Evolutionary conservation across 2,329 filamentous ascomycete species (phyloP).

Genomic region (Curvularia sp.): DNA sequence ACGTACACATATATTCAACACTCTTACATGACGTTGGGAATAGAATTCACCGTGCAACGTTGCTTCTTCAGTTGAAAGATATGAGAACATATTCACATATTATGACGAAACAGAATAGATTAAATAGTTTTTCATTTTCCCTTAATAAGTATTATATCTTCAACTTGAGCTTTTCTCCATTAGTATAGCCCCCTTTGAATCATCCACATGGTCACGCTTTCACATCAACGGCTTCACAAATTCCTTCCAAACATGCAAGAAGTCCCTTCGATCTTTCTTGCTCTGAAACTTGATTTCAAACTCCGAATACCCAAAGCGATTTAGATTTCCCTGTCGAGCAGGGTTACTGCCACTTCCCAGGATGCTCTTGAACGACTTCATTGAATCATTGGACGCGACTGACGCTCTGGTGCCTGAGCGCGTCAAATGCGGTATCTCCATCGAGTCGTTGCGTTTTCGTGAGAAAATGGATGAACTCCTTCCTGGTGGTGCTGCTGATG

Average conservation of each 20-base stretch:
- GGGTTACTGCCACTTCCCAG: conserved; percentile 12
- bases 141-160: neutral
- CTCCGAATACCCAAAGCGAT: conserved; percentile 39
- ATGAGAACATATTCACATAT: neutral
- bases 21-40: neutral
- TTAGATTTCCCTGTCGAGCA: conserved; percentile 23
- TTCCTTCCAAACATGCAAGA: conserved; percentile 38
- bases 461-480: conserved; percentile 1
- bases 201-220: neutral
- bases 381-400: conserved; percentile 19
- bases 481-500: neutral
- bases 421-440: conserved; percentile 15
- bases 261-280: conserved; percentile 37
- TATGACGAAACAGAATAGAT: neutral
- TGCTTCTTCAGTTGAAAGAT: neutral
- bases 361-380: conserved; percentile 20
- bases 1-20: neutral
- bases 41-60: neutral
- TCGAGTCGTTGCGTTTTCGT: conserved; percentile 20
- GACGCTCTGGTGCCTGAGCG: conserved; percentile 26
- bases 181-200: neutral
- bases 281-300: conserved; percentile 40
- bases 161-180: neutral
- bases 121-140: neutral
- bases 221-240: conserved; percentile 32